A percentile compares a stretch with the other conserved stretches of the same genome.
phyloP scores from a whole-genome alignment of 257 asterid species.

The Solanum bulbocastanum region DNA sequence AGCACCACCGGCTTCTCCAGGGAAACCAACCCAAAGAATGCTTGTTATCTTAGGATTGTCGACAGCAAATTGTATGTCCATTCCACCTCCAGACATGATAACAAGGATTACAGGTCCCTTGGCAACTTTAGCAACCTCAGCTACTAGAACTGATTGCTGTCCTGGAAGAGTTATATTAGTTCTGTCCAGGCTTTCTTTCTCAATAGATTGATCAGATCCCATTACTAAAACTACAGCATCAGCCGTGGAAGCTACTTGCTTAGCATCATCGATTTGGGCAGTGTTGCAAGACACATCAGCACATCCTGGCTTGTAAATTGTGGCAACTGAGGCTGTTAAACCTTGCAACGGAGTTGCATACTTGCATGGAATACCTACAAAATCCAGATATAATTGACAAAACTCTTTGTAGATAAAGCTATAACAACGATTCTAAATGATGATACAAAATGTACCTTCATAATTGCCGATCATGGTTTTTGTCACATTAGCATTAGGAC shows the following conservation, averaged over 20 bases:
- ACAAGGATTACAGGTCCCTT: slow-evolving; percentile 82
- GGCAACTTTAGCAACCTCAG: slow-evolving; percentile 57
- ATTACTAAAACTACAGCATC: slow-evolving; percentile 71
- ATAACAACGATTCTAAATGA: too few species aligned
- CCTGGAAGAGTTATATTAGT: slow-evolving; percentile 74
- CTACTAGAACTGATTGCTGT: slow-evolving; percentile 47
- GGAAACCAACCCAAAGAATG: slow-evolving; percentile 93
- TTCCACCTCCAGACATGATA: slow-evolving; percentile 82
- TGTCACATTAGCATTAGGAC: slow-evolving; percentile 70
- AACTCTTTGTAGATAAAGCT: neutral
- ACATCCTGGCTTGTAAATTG: slow-evolving; percentile 54
- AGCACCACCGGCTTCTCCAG: slow-evolving; percentile 93
- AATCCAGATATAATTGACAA: neutral
- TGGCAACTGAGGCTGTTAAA: slow-evolving; percentile 35
- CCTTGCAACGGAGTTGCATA: slow-evolving; percentile 67
- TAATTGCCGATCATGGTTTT: slow-evolving; percentile 77
- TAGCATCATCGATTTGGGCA: slow-evolving; percentile 50
- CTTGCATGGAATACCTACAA: slow-evolving; percentile 65
- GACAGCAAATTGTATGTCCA: slow-evolving; percentile 75
- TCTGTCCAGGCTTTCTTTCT: slow-evolving; percentile 49
- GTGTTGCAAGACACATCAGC: slow-evolving; percentile 35
- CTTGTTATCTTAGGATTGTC: slow-evolving; percentile 61
- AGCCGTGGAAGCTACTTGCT: slow-evolving; percentile 41
- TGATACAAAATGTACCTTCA: slow-evolving; percentile 36
- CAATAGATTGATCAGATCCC: slow-evolving; percentile 77